A percentile compares a stretch with the other conserved stretches of the same genome.
These are phyloP conservation scores for Candida schatavii DNA, from an alignment of 805 yeast genomes.

Conservation along the genomic window DNA sequence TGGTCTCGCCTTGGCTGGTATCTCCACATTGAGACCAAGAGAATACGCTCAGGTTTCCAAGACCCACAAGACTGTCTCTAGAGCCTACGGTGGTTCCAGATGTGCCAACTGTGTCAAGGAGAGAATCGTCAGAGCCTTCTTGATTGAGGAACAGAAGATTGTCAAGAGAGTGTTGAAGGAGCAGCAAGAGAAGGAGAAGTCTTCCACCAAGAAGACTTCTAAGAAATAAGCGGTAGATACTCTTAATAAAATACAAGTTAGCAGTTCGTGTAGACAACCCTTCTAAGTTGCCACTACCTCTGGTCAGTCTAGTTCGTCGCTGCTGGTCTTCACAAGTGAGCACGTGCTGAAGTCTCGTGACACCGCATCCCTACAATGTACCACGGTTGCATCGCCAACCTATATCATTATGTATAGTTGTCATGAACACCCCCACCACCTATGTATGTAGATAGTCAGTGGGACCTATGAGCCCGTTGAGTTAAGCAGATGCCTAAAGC, in stretches of 20 bases:
- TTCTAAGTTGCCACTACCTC: not conserved
- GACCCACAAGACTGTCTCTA: conserved; percentile 97
- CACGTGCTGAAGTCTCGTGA: too few species aligned
- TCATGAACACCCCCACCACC: too few species aligned
- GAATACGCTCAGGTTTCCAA: conserved; percentile 92
- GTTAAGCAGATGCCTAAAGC: not conserved
- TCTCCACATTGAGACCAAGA: conserved; percentile 97
- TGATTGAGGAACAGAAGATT: conserved; percentile 99
- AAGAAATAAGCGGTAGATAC: conserved; percentile 25
- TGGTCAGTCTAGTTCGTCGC: not conserved
- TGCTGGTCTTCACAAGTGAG: too few species aligned
- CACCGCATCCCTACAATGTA: too few species aligned
- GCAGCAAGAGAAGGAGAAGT: conserved; percentile 76
- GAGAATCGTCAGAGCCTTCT: conserved; percentile 99
- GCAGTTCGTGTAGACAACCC: not conserved
- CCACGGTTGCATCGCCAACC: too few species aligned
- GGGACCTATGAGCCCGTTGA: too few species aligned
- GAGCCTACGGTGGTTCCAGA: conserved; percentile 99
- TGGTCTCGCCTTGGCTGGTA: conserved; percentile 79
- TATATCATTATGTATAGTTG: too few species aligned
- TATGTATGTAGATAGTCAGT: too few species aligned
- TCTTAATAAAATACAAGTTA: conserved; percentile 3
- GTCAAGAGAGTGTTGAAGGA: conserved; percentile 99
- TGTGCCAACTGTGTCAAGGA: conserved; percentile 99
- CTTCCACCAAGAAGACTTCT: conserved; percentile 31